Percentiles rank a stretch among this genome's conserved stretches.
These are phyloP conservation scores for Cyberlindnera lachancei DNA, from an alignment of 805 yeast species.

Conservation along the genomic window DNA sequence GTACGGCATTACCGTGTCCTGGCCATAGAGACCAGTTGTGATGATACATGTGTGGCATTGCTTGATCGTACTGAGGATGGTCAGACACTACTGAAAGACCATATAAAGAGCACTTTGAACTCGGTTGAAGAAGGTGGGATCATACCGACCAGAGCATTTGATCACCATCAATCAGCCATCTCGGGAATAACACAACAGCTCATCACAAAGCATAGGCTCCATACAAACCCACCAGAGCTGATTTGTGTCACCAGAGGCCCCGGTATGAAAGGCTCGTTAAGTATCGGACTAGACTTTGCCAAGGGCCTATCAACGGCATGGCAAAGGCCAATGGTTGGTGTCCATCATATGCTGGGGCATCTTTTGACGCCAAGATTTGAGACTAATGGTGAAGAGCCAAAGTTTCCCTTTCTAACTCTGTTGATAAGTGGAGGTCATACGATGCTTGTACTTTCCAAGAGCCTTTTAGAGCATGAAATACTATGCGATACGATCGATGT, in stretches of 20 bases:
- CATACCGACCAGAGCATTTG: conserved; percentile 76
- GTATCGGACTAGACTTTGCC: conserved; percentile 77
- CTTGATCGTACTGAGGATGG: conserved; percentile 38
- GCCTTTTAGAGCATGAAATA: conserved; percentile 61
- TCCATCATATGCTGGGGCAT: conserved; percentile 96
- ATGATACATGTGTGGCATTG: conserved; percentile 86
- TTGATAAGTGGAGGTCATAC: conserved; percentile 95
- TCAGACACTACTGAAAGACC: conserved; percentile 38
- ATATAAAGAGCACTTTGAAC: conserved; percentile 58
- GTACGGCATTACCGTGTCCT: conserved; percentile 68
- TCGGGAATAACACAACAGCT: conserved; percentile 43
- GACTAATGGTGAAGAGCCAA: conserved; percentile 35
- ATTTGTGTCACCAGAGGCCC: conserved; percentile 94
- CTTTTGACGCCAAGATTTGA: conserved; percentile 56
- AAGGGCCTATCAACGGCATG: conserved; percentile 80
- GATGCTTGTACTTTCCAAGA: conserved; percentile 62
- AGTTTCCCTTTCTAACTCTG: conserved; percentile 66
- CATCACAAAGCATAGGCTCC: conserved; percentile 1
- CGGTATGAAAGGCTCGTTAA: conserved; percentile 87
- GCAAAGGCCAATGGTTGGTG: conserved; percentile 75
- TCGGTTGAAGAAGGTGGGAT: conserved; percentile 73
- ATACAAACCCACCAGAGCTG: conserved; percentile 46
- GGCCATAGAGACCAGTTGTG: conserved; percentile 91
- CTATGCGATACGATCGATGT: conserved; percentile 73
- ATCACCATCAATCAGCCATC: conserved; percentile 61